Conservation (phyloP, 2,329 filamentous ascomycete species). For the Dryadomyces sulphureus region DNA sequence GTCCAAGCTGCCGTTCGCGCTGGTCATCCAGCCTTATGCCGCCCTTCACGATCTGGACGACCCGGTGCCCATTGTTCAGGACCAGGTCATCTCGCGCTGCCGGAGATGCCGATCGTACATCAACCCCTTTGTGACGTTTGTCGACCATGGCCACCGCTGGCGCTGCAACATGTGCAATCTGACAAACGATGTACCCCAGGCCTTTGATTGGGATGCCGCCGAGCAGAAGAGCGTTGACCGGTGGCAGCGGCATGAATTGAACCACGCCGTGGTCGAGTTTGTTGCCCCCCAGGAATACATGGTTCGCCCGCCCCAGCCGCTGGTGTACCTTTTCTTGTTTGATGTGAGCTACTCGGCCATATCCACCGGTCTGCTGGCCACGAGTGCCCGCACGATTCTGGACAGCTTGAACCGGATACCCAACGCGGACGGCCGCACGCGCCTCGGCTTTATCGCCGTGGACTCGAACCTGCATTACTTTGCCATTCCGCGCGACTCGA, state of each 20-base stretch:
- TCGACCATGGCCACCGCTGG: conserved; percentile 96
- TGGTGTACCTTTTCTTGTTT: conserved; percentile 91
- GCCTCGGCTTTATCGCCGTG: conserved; percentile 87
- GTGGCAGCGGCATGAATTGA: conserved; percentile 84
- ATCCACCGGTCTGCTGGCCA: conserved; percentile 80
- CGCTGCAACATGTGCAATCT: conserved; percentile 99
- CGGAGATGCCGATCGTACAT: conserved; percentile 93
- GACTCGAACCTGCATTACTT: conserved; percentile 96
- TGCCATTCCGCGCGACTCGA: conserved; percentile 47
- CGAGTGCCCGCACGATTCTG: conserved; percentile 80
- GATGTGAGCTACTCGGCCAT: conserved; percentile 88
- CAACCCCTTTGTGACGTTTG: conserved; percentile 91
- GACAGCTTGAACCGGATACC: conserved; percentile 94
- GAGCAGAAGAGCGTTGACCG: conserved; percentile 83
- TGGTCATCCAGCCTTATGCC: conserved; percentile 91
- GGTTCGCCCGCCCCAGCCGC: conserved; percentile 88
- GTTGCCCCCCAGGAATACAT: conserved; percentile 98
- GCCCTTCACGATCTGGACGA: conserved; percentile 89
- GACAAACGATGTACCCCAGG: conserved; percentile 97
- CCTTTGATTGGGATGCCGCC: conserved; percentile 94
- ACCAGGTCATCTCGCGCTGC: conserved; percentile 95
- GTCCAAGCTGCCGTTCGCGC: conserved; percentile 85
- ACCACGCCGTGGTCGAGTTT: conserved; percentile 94
- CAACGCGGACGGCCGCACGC: conserved; percentile 87
- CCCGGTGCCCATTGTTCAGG: conserved; percentile 77